phyloP scores from a whole-genome alignment of 352 stramenopile species.

The Phytophthora sojae region DNA sequence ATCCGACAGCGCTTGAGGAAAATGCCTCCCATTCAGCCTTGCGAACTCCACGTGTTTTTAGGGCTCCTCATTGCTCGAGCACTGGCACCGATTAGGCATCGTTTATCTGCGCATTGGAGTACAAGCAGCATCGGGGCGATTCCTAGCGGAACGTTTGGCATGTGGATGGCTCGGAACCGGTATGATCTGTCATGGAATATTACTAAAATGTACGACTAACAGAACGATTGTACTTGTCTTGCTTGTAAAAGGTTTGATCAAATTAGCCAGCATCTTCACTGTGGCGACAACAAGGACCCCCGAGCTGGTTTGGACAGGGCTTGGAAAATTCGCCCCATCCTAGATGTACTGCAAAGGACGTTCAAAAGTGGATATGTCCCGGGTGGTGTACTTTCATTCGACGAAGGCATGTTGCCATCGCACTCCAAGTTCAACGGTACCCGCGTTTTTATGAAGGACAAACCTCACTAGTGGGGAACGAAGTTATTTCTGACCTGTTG shows the following conservation, averaged over 20 bases:
- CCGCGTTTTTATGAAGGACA: neutral
- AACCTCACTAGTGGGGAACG: constrained; percentile 15
- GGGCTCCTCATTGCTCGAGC: neutral
- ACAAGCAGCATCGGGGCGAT: neutral
- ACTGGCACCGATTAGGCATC: neutral
- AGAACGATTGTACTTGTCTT: neutral
- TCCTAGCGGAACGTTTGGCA: neutral
- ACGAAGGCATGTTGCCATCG: constrained; percentile 5
- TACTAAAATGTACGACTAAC: neutral
- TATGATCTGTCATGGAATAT: no score
- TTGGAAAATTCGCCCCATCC: neutral
- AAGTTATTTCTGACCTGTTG: constrained; percentile 15
- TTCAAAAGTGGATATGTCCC: constrained; percentile 8
- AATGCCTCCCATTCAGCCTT: neutral
- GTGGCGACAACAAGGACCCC: neutral
- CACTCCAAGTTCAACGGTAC: constrained; percentile 5
- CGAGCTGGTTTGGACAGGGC: neutral
- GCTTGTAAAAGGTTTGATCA: neutral
- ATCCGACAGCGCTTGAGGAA: neutral
- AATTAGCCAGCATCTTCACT: neutral
- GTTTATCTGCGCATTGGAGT: neutral
- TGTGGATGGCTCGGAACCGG: neutral
- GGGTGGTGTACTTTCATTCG: neutral
- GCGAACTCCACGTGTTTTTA: neutral
- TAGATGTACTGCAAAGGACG: neutral